A percentile compares a stretch with the other conserved stretches of the same genome.
These are phyloP conservation scores for Isochrysis galbana DNA, from an alignment of 78 protist genomes.

Conservation along the genomic window DNA sequence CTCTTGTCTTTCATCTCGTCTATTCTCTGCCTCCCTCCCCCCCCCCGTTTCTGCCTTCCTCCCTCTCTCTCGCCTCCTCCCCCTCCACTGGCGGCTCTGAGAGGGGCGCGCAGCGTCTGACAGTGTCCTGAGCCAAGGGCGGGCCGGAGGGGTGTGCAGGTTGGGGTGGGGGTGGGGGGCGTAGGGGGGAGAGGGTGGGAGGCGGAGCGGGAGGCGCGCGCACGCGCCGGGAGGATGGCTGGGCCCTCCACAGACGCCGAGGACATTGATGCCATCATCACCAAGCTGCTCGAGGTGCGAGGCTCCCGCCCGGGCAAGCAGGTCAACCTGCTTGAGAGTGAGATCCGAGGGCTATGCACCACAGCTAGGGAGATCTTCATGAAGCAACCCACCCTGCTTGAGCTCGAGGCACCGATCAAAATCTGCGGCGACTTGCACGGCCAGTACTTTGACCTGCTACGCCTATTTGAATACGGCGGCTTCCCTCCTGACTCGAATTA, in stretches of 20 bases:
- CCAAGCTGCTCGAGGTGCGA: conserved; percentile 85
- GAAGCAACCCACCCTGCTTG: conserved; percentile 94
- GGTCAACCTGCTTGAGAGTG: conserved; percentile 82
- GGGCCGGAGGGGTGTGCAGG: no score
- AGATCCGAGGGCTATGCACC: conserved; percentile 75
- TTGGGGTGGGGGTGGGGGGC: no score
- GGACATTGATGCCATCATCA: conserved; percentile 80
- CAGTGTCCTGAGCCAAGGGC: no score
- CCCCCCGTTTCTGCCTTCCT: no score
- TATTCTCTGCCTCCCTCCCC: no score
- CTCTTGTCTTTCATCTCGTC: no score
- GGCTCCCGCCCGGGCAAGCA: conserved; percentile 86
- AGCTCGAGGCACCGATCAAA: conserved; percentile 95
- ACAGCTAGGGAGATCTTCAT: conserved; percentile 90
- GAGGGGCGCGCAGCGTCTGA: no score
- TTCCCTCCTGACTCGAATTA: conserved; percentile 99
- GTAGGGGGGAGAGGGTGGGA: no score
- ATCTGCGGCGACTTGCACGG: conserved; percentile 98
- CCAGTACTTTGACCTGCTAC: conserved; percentile 96
- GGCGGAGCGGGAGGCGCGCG: no score
- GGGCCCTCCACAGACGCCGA: background rate
- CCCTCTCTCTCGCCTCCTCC: no score
- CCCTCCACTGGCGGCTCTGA: no score
- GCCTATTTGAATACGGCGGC: conserved; percentile 98
- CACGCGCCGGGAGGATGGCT: background rate